Base-by-base conservation (phyloP, 306 rosid species). In the Crotalaria pallida region DNA sequence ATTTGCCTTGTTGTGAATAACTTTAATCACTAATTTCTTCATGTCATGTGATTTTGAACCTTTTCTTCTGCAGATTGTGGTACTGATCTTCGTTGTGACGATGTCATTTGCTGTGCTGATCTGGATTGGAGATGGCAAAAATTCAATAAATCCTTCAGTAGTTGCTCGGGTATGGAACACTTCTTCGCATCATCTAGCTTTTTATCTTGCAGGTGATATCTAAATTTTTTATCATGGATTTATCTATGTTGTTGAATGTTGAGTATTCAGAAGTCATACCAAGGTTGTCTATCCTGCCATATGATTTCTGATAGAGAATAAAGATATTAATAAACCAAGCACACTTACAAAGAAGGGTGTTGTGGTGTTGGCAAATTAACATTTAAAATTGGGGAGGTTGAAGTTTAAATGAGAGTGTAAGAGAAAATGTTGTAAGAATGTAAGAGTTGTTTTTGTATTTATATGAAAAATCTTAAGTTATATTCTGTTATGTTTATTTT, bases 121-220 rank as follows among this genome's bases (percentile, higher is more conserved):
- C 31, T 86, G 88, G 80, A 73, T 89, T 68, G 96, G 92, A 71
- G 55, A 6, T 21, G 81, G 81, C 43, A 73, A 72, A 58, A 86
- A 80, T 69, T 82, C 81, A 52, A 74, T 86, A 60, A 80, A 87
- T 80, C 80, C 92, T 41, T 81, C 85, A 16, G 47, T 53, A 18
- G 82, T 84, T 71, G 92, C 88, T 75, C 73, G 45, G 88, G 96
- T 87, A 83, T 60, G 72, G 57, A 69, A 19, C 38, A 45, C 13
- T 59, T 58, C 19, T 66, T 33, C 43, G 17, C 48, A 57, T 67
- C 12, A 33, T 29, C 18, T 34, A 53, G 18, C 0, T 67, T 17
- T 10, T 67, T 41, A 65, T 10, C 47, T 66, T 67, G 22, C 17
- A n/a, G 15, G 36, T 49, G 15, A 17, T 48, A 66, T 41, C 69